Base-by-base conservation (phyloP, 371 early-diverging fungal species). In the Synchytrium microbalum region DNA sequence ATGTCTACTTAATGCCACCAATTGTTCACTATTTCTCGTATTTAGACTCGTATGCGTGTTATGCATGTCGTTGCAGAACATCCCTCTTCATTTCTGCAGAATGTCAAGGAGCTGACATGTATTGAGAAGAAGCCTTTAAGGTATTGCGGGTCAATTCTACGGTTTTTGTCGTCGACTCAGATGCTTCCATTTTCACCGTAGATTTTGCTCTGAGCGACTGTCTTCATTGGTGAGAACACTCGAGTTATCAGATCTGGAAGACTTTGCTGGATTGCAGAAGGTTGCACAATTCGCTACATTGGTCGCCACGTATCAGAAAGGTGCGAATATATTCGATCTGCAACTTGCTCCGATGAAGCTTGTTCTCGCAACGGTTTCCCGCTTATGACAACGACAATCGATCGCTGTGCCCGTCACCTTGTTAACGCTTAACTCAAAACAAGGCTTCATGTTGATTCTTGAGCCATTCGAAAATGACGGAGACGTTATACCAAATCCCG, bases 31-130 rank as follows among this genome's bases (percentile, higher is more conserved):
- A 14, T 29, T 31, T 24, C 0, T 25, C 14, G 72, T 66, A 65
- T 72, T 33, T 75, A 92, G 86, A 98, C 99, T 1, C 88, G 98
- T 63, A 78, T 99, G 78, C 87, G 98, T 60, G 93, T 95, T 5
- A 86, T 93, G 83, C 97, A 99, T 70, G 94, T 99, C 2, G 95
- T 99, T 8, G 95, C 97, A 2, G 99, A 99, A 73, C 89, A 91
- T 29, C 92, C 99, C 0, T 76, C 81, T 0, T 92, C 95, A 1
- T 99, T 99, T 70, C 69, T 96, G 59, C 87, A 90, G 69, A 92
- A 93, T 67, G 76, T 99, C 14, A 91, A 89, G 63, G 96, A 98
- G 58, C 85, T 94, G 10, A 95, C 97, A 0, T 92, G 78, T 62
- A 96, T 96, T 63, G 98, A 98, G 33, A 78, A 84, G 64, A 95